Percentiles rank a stretch among this genome's conserved stretches.
phyloP scores from a whole-genome alignment of 2,329 filamentous ascomycete genomes.

The Colletotrichum cordylinicola region DNA sequence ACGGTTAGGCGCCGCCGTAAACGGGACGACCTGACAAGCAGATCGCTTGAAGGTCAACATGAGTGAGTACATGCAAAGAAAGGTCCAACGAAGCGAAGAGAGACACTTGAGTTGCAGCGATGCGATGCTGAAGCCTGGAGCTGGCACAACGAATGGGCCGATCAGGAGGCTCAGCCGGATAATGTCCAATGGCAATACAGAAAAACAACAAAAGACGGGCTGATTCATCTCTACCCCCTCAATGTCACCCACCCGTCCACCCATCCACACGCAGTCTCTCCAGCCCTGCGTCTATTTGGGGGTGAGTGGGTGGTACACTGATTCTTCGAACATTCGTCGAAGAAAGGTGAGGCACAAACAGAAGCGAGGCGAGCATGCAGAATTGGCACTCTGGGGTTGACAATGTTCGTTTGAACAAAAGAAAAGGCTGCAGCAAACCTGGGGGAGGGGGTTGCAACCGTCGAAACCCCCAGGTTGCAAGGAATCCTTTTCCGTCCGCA shows the following conservation, averaged over 20 bases:
- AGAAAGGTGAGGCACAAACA: not conserved
- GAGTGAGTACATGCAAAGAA: not conserved
- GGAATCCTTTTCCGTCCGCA: slow-evolving; percentile 7
- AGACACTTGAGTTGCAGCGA: not conserved
- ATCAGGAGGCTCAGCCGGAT: not conserved
- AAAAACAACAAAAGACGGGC: not conserved
- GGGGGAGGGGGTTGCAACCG: not conserved
- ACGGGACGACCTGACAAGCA: not conserved
- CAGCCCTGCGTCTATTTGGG: not conserved
- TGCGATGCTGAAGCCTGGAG: slow-evolving; percentile 15
- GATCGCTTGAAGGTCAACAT: not conserved
- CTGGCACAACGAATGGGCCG: not conserved
- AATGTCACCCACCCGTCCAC: not conserved
- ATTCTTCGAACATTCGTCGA: not conserved
- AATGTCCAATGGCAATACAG: not conserved
- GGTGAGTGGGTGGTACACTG: not conserved
- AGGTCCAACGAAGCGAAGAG: not conserved
- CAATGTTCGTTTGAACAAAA: not conserved
- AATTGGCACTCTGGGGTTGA: not conserved
- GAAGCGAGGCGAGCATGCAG: not conserved
- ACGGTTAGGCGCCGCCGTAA: not conserved
- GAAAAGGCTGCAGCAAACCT: not conserved
- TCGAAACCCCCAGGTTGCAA: not conserved
- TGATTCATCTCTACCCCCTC: not conserved
- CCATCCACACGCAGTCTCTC: not conserved